A percentile compares a stretch with the other conserved stretches of the same genome.
Conservation (phyloP, 2,329 filamentous ascomycete genomes). For the Colletotrichum eleusines region DNA sequence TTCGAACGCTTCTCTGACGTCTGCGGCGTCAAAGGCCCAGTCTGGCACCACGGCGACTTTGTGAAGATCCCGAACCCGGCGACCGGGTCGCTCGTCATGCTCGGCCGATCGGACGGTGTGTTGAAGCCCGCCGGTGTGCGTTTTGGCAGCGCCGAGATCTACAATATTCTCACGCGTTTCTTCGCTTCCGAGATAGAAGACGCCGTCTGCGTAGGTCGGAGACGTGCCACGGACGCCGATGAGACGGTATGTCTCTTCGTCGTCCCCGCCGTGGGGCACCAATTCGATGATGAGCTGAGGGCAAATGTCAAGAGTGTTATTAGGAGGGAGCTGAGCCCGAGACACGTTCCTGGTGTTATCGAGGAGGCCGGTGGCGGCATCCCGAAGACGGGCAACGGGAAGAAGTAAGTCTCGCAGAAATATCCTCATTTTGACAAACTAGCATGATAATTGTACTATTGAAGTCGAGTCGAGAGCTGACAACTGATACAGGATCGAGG, state of each 20-base stretch:
- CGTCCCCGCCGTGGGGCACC: constrained; percentile 73
- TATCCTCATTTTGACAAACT: not conserved
- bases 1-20: constrained; percentile 81
- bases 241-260: constrained; percentile 92
- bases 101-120: constrained; percentile 92
- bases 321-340: constrained; percentile 82
- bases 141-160: constrained; percentile 95
- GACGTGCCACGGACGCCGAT: constrained; percentile 78
- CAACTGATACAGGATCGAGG: constrained; percentile 76
- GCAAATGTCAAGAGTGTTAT: constrained; percentile 75
- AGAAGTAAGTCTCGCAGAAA: constrained; percentile 76
- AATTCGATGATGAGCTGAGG: constrained; percentile 71
- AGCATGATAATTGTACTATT: not conserved
- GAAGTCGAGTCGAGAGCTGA: not conserved
- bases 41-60: constrained; percentile 98
- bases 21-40: constrained; percentile 54
- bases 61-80: constrained; percentile 73
- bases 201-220: constrained; percentile 86
- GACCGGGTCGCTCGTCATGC: constrained; percentile 87
- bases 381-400: constrained; percentile 92
- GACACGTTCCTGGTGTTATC: constrained; percentile 88
- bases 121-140: constrained; percentile 92
- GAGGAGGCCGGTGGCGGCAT: constrained; percentile 85
- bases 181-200: constrained; percentile 85
- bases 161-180: constrained; percentile 89